A percentile compares a stretch with the other conserved stretches of the same genome.
phyloP scores from a whole-genome alignment of 1,139 yeast genomes.

The Candida sp. region DNA sequence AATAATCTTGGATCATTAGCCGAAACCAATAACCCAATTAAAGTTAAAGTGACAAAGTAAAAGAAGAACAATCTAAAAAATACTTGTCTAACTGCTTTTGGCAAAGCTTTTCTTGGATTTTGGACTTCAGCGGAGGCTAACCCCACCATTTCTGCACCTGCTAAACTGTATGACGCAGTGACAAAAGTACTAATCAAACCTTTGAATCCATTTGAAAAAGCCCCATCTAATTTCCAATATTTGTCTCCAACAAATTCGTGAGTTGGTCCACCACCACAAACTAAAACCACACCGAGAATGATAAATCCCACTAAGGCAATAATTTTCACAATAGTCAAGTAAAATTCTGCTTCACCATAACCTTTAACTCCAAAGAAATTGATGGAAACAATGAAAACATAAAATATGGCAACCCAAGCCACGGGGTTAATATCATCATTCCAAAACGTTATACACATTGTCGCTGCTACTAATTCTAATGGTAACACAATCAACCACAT shows the following conservation, averaged over 20 bases:
- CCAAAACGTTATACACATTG: slow-evolving; percentile 69
- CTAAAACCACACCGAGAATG: slow-evolving; percentile 58
- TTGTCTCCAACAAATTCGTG: slow-evolving; percentile 61
- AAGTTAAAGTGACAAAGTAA: slow-evolving; percentile 35
- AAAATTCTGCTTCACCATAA: slow-evolving; percentile 72
- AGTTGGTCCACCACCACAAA: slow-evolving; percentile 66
- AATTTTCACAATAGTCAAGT: slow-evolving; percentile 56
- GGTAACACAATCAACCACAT: slow-evolving; percentile 81
- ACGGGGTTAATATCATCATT: slow-evolving; percentile 57
- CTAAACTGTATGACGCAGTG: slow-evolving; percentile 40
- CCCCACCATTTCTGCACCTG: slow-evolving; percentile 48
- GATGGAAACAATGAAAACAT: slow-evolving; percentile 49
- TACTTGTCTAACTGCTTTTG: slow-evolving; percentile 40
- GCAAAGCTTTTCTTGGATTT: slow-evolving; percentile 33
- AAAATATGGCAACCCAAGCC: slow-evolving; percentile 64
- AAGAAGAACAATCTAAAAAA: slow-evolving; percentile 43
- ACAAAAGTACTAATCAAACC: slow-evolving; percentile 42
- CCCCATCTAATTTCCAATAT: slow-evolving; percentile 61
- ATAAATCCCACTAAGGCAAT: slow-evolving; percentile 63
- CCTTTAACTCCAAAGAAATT: slow-evolving; percentile 72
- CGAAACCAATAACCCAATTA: slow-evolving; percentile 38
- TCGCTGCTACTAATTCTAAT: slow-evolving; percentile 72
- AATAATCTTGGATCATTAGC: slow-evolving; percentile 26
- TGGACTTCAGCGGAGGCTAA: slow-evolving; percentile 41
- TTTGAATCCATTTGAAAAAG: slow-evolving; percentile 40